Evolutionary conservation across 768 basidiomycete species (phyloP).

Genomic region (Tulasnella sp.): DNA sequence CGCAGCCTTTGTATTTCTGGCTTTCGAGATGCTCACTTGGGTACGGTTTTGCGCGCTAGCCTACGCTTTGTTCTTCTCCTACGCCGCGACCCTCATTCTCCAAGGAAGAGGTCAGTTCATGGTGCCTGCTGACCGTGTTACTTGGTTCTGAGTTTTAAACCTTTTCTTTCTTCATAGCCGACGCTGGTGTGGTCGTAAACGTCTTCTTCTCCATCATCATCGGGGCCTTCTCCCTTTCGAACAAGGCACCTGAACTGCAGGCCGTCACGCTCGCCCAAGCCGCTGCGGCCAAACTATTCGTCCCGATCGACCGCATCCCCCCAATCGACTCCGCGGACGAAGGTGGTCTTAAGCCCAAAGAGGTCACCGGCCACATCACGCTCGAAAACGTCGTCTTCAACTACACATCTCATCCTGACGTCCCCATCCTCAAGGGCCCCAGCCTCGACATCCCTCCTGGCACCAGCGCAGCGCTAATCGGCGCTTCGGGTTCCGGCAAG

Average conservation of each 20-base stretch:
- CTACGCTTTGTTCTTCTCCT: constrained; percentile 83
- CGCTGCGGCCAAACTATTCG: constrained; percentile 87
- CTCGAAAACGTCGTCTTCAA: constrained; percentile 76
- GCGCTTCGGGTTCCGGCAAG: constrained; percentile 72
- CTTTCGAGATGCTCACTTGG: constrained; percentile 39
- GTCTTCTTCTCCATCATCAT: constrained; percentile 40
- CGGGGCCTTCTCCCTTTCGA: not conserved
- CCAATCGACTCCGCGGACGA: constrained; percentile 77
- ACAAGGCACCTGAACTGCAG: constrained; percentile 75
- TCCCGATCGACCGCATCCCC: constrained; percentile 89
- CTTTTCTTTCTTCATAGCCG: constrained; percentile 39
- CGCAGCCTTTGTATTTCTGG: no score
- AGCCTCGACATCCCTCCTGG: constrained; percentile 70
- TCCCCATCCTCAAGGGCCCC: constrained; percentile 76
- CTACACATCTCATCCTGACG: constrained; percentile 79
- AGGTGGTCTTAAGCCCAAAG: constrained; percentile 67
- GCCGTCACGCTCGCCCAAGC: constrained; percentile 77
- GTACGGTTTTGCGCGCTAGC: constrained; percentile 43
- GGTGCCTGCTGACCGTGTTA: not conserved
- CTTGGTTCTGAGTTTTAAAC: not conserved
- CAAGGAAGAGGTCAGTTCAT: constrained; percentile 54
- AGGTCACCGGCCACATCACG: constrained; percentile 68
- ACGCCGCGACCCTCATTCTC: constrained; percentile 86
- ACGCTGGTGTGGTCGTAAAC: constrained; percentile 6
- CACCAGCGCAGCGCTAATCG: constrained; percentile 75